phyloP scores from a whole-genome alignment of 192 early-diverging fungal species.

The Rhizoclosmatium globosum region DNA sequence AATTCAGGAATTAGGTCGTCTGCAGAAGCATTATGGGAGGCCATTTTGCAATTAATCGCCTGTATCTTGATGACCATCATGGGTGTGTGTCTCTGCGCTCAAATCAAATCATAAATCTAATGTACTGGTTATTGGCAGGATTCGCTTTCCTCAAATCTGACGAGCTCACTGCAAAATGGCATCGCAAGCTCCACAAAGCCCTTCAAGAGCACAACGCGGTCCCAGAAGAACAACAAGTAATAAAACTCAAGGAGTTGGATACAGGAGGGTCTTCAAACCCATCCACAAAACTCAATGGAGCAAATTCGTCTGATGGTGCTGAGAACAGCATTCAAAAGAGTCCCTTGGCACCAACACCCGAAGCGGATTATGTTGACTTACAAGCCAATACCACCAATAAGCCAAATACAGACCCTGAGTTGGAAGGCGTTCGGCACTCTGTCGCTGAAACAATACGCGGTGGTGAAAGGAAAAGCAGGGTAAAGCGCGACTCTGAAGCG shows the following conservation, averaged over 20 bases:
- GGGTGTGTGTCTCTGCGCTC: constrained; percentile 76
- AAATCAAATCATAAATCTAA: not conserved
- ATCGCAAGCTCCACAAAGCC: constrained; percentile 61
- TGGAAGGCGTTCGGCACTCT: not conserved
- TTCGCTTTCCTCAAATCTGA: constrained; percentile 56
- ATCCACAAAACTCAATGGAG: not conserved
- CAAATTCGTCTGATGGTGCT: not conserved
- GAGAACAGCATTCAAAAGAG: not conserved
- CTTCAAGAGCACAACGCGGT: constrained; percentile 42
- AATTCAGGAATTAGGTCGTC: constrained; percentile 6
- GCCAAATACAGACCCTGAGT: not conserved
- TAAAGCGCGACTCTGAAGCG: not conserved
- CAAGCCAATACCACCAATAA: not conserved
- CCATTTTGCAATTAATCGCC: constrained; percentile 80
- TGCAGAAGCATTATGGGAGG: constrained; percentile 83
- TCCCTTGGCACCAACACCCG: not conserved
- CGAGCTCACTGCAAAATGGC: constrained; percentile 83
- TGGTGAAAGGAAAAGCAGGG: too few species aligned
- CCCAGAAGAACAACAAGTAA: not conserved
- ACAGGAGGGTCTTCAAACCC: not conserved
- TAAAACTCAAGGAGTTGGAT: not conserved
- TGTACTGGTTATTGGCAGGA: too few species aligned
- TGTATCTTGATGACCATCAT: constrained; percentile 80
- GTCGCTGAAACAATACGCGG: too few species aligned
- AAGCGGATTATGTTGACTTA: not conserved